Evolutionary conservation across 2,329 filamentous ascomycete species (phyloP).

Genomic region (Fusarium xyrophilum): DNA sequence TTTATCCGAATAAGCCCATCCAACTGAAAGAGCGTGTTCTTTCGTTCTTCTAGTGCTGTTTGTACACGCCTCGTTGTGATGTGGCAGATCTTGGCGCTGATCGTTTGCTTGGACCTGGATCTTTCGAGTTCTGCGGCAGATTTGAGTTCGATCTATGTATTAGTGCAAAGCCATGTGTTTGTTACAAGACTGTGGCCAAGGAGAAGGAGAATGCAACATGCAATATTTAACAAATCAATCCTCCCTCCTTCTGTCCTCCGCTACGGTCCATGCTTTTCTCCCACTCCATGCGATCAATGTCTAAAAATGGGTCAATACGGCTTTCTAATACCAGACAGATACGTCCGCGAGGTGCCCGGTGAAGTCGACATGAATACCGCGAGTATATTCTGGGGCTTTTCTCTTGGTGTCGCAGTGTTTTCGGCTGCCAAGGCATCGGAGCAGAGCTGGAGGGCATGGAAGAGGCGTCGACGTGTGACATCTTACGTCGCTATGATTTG

Average conservation of each 20-base stretch:
- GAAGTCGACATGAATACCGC: slow-evolving; percentile 35
- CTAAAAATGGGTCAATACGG: slow-evolving; percentile 30
- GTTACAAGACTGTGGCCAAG: neutral
- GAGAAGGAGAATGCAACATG: neutral
- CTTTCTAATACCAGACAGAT: slow-evolving; percentile 34
- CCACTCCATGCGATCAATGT: too few species aligned
- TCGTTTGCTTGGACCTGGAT: neutral
- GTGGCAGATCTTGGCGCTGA: too few species aligned
- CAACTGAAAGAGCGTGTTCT: neutral
- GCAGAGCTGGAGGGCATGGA: slow-evolving; percentile 30
- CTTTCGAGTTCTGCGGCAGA: neutral
- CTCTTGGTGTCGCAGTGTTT: slow-evolving; percentile 29
- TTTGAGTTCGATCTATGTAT: neutral
- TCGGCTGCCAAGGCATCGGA: slow-evolving; percentile 6
- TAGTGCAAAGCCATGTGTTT: neutral
- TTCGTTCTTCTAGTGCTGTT: fast-evolving
- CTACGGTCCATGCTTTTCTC: too few species aligned
- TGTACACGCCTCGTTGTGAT: too few species aligned
- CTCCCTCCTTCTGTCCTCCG: too few species aligned
- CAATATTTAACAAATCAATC: neutral
- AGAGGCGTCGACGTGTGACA: slow-evolving; percentile 12
- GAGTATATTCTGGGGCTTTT: slow-evolving; percentile 40
- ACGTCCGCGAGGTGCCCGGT: slow-evolving; percentile 30
- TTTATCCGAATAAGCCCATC: neutral
- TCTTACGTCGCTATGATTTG: slow-evolving; percentile 36